Percentiles rank a stretch among this genome's conserved stretches.
phyloP scores from a whole-genome alignment of 2,329 filamentous ascomycete species.

The Curvularia sp. region DNA sequence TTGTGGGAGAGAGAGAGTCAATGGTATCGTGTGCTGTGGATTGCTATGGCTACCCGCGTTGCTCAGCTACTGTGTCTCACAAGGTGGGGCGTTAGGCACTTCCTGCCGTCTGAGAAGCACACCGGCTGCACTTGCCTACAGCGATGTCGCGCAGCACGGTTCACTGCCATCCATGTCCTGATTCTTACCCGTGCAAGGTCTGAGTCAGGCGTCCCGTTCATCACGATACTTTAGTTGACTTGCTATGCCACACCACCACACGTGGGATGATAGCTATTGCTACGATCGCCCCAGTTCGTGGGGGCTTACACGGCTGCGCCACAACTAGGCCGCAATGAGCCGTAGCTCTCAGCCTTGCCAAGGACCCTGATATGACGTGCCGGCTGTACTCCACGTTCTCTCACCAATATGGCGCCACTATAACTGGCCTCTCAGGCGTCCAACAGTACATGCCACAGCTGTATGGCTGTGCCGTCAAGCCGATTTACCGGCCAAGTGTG shows the following conservation, averaged over 20 bases:
- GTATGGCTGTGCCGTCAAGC: constrained; percentile 6
- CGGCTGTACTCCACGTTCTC: neutral
- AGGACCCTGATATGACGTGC: constrained; percentile 11
- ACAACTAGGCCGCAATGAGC: constrained; percentile 6
- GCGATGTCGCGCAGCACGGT: neutral
- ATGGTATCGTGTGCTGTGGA: constrained; percentile 11
- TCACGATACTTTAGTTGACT: neutral
- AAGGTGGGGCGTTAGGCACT: constrained; percentile 31
- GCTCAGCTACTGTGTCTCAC: constrained; percentile 27
- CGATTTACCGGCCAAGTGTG: constrained; percentile 23
- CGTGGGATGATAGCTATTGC: constrained; percentile 6
- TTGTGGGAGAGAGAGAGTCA: constrained; percentile 6
- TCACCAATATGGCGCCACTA: constrained; percentile 6
- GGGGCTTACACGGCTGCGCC: constrained; percentile 14
- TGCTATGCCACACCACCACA: neutral
- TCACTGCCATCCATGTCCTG: neutral
- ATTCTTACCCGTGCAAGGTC: neutral
- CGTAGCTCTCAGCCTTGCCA: constrained; percentile 9
- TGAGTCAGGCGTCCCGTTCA: neutral
- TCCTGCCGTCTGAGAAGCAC: constrained; percentile 21
- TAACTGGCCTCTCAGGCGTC: constrained; percentile 21
- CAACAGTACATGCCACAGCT: constrained; percentile 16
- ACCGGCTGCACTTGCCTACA: constrained; percentile 26
- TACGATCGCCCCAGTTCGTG: neutral
- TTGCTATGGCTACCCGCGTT: constrained; percentile 28